phyloP scores from a whole-genome alignment of 495 filamentous ascomycete species.

The Lindgomyces ingoldianus region DNA sequence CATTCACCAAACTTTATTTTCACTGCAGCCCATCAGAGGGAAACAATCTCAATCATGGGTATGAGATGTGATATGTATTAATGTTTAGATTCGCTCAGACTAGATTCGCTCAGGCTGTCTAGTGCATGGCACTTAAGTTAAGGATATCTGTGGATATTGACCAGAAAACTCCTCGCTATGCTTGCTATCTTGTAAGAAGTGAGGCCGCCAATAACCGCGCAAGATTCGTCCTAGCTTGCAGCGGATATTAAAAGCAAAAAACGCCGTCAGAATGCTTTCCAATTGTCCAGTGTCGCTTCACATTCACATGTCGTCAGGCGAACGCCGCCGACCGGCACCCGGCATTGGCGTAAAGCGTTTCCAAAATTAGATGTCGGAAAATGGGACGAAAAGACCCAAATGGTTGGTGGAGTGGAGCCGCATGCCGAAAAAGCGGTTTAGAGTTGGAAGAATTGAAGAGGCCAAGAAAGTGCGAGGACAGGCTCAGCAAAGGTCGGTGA shows the following conservation, averaged over 20 bases:
- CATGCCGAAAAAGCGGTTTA: too few relatives aligned
- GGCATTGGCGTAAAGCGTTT: background rate
- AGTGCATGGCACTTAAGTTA: background rate
- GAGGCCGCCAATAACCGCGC: background rate
- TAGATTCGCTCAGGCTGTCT: background rate
- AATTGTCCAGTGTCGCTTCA: background rate
- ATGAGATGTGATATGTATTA: background rate
- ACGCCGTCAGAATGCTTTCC: conserved; percentile 1
- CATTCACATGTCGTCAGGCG: background rate
- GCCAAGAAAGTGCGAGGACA: too few relatives aligned
- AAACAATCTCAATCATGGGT: background rate
- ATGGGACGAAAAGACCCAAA: background rate
- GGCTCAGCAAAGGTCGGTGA: too few relatives aligned
- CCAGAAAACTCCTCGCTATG: conserved; percentile 24
- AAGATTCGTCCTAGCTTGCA: background rate
- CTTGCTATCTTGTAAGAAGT: conserved; percentile 2
- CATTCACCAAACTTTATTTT: background rate
- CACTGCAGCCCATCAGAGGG: background rate
- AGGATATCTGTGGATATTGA: background rate
- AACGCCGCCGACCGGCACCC: background rate
- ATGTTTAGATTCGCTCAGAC: background rate
- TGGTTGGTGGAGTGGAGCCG: too few relatives aligned
- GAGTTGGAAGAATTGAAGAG: too few relatives aligned
- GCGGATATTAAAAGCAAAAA: conserved; percentile 2
- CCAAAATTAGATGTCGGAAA: background rate